These are phyloP conservation scores for Aureococcus anophagefferens DNA, from an alignment of 108 stramenopile genomes.

Conservation along the genomic window DNA sequence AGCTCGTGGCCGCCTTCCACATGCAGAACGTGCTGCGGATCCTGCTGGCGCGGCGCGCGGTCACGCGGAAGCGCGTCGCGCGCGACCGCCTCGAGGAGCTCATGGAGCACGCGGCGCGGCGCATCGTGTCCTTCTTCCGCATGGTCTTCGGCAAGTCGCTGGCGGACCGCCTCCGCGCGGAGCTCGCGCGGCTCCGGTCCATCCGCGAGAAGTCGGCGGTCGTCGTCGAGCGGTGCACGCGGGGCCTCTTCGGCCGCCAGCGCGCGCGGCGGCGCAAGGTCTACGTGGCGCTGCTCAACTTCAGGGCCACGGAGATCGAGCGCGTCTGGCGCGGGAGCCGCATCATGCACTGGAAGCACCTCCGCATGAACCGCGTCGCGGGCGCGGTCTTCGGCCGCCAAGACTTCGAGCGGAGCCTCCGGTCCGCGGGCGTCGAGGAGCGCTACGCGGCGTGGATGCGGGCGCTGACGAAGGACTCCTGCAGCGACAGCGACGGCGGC, in stretches of 20 bases:
- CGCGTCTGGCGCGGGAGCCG: constrained; percentile 25
- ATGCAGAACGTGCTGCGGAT: too few species aligned
- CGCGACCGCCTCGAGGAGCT: background rate
- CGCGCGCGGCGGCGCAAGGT: background rate
- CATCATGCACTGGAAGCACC: constrained; percentile 34
- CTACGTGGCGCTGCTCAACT: background rate
- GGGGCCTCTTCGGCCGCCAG: background rate
- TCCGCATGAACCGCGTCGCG: constrained; percentile 40
- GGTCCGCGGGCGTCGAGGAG: constrained; percentile 6
- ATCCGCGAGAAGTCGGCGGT: background rate
- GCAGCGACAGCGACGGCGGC: constrained; percentile 19
- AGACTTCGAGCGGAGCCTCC: constrained; percentile 31
- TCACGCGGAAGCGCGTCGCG: background rate
- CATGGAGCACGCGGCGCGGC: background rate
- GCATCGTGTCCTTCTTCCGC: background rate
- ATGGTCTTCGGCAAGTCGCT: background rate
- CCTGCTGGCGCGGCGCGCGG: too few species aligned
- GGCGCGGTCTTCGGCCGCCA: constrained; percentile 34
- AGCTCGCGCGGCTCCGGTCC: background rate
- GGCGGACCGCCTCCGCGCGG: background rate
- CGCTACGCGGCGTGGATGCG: constrained; percentile 19
- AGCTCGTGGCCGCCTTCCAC: too few species aligned
- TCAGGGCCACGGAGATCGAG: constrained; percentile 4
- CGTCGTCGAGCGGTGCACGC: background rate
- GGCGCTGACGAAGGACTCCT: constrained; percentile 22